Evolutionary conservation across 139 green algal species (phyloP), one percentile per base, ranked within the genome.

Genomic region (Ettlia oleoabundans): DNA sequence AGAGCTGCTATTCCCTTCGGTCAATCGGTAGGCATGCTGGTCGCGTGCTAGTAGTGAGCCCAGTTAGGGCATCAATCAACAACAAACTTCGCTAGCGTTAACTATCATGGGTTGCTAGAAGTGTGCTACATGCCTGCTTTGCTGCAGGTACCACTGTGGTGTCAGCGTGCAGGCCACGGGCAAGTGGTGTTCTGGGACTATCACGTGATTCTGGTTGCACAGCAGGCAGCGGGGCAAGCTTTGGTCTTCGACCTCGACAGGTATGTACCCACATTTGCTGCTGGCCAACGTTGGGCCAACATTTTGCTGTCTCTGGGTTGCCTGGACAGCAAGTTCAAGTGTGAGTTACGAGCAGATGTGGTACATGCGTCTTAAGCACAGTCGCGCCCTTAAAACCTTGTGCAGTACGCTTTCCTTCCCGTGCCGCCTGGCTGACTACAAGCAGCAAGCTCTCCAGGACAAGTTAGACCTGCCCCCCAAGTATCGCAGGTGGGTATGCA

Each of bases 171-270:
- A 65, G 15, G 55, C 55, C 15, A n/a, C 18, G 5, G 21, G 15
- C 28, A n/a, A 32, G 15, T 38, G 86, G 18, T 77, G 8, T 37
- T 88, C 2, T 91, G 87, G 88, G 88, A 92, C 61, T 92, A 92
- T 37, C 88, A 92, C 64, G 86, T 90, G 2, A 7, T 88, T 18
- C 4, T 79, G 32, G 35, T 89, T 9, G 55, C 33, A 58, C 67
- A 38, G 64, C 63, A 40, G 10, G 26, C 28, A 47, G 40, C 58
- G 5, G 15, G 42, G 43, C 37, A 35, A 7, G 26, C 51, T 15
- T 47, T 83, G 3, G 84, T 91, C 8, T 87, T 86, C 51, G 86
- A 91, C 47, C 55, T 89, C 13, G 88, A 91, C 80, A 62, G 63
- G 63, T 67, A 15, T 15, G 47, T 58, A 15, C 47, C 47, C 47